Conservation (phyloP, 352 stramenopile species). For the Phytophthora hybrid region DNA sequence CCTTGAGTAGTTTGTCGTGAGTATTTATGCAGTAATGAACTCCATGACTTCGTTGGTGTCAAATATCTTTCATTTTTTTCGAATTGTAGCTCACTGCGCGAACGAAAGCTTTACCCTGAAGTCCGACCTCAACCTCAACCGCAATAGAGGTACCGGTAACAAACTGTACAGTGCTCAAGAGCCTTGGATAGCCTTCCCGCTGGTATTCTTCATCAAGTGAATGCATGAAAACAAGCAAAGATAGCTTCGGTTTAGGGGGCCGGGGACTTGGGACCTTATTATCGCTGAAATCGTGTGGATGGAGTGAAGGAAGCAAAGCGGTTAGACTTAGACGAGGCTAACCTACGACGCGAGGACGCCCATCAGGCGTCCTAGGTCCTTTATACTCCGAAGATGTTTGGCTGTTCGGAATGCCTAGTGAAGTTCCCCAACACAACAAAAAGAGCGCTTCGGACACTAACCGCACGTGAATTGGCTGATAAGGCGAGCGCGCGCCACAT, state of each 20-base stretch:
- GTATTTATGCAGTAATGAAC: slow-evolving; percentile 43
- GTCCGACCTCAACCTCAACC: neutral
- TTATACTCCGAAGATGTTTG: neutral
- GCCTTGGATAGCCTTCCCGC: neutral
- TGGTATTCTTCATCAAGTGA: neutral
- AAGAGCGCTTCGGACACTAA: slow-evolving; percentile 11
- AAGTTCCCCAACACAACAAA: slow-evolving; percentile 6
- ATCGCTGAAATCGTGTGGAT: slow-evolving; percentile 20
- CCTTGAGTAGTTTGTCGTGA: slow-evolving; percentile 33
- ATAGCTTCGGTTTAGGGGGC: neutral
- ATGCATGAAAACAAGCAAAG: neutral
- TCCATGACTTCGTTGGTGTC: slow-evolving; percentile 22
- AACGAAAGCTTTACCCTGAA: neutral
- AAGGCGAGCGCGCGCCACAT: neutral
- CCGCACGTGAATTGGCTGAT: neutral
- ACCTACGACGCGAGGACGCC: slow-evolving; percentile 26
- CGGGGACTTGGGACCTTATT: slow-evolving; percentile 24
- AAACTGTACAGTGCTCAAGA: neutral
- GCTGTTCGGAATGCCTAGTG: neutral
- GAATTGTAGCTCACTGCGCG: neutral
- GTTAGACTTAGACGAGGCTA: slow-evolving; percentile 11
- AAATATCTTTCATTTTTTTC: neutral
- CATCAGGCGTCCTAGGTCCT: neutral
- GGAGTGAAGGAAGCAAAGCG: neutral
- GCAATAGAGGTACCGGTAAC: neutral